Evolutionary conservation across 306 rosid genomes (phyloP), one percentile per base, ranked within the genome.

Genomic region (Spatholobus suberectus): DNA sequence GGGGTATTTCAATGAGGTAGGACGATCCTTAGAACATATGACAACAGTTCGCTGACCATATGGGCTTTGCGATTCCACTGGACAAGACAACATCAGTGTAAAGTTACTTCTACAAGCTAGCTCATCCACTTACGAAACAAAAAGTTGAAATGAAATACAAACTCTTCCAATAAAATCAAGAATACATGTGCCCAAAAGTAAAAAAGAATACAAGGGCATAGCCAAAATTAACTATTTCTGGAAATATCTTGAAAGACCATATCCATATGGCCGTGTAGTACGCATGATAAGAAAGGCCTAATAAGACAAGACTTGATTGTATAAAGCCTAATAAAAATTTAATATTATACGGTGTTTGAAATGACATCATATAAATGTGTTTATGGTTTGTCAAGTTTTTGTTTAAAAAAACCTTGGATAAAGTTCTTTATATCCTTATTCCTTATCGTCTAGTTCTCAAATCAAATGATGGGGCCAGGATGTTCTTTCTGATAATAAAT

Each of bases 21-120:
- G 78, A 44, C 70, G 92, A 61, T 88, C 87, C 88, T 93, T 93
- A 24, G 85, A 78, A 55, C 93, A 93, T 77, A 95, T 70, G 41
- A 93, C 84, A 46, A 88, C 98, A 49, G 96, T 96, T 74, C 98
- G 93, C 86, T 91, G 99, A 70, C 96, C 96, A 73, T 85, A 80
- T 10, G 94, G 97, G 75, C 97, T 92, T 77, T 85, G 92, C 11
- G 98, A 94, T 87, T 92, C 96, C 85, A 96, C 97, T 93, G 91
- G 70, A 73, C 32, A 79, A 34, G 63, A 57, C 62, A 81, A 76
- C 13, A 80, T 70, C 58, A 75, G 70, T 10, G 23, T 43, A 40
- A 49, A 74, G 17, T 75, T 72, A 83, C 58, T 73, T 67, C 76
- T 46, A 82, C 24, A 55, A 81, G 85, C 58, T 55, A 62, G 55